Conservation (phyloP, 164 flowering plant genomes). For the Cinnamomum chago region DNA sequence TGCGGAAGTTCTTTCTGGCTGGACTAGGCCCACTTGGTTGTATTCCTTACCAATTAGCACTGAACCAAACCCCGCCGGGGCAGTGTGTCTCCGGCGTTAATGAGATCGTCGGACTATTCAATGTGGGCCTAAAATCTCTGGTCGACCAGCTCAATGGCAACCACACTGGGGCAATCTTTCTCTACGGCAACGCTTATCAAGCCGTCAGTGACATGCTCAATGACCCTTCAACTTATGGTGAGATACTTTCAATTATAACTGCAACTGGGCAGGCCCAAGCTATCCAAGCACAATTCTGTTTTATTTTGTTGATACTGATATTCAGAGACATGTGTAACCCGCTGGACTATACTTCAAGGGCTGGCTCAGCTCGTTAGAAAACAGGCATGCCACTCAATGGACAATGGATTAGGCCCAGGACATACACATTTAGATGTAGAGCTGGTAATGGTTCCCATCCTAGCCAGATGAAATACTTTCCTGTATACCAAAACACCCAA, state of each 20-base stretch:
- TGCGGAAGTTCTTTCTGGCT: slow-evolving; percentile 63
- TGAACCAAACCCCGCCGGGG: slow-evolving; percentile 40
- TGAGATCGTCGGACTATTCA: slow-evolving; percentile 56
- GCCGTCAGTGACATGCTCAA: slow-evolving; percentile 65
- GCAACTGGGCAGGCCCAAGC: no score
- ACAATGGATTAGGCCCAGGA: no score
- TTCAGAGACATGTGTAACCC: no score
- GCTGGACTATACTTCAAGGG: no score
- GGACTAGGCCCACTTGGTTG: slow-evolving; percentile 85
- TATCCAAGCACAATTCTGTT: no score
- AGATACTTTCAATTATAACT: not conserved
- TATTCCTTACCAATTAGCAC: slow-evolving; percentile 62
- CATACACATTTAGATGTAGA: no score
- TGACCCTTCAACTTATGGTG: slow-evolving; percentile 56
- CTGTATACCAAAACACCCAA: no score
- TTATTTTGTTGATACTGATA: no score
- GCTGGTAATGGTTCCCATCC: no score
- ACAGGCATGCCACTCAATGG: no score
- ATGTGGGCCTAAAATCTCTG: slow-evolving; percentile 48
- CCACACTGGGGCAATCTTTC: slow-evolving; percentile 54
- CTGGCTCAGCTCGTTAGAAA: no score
- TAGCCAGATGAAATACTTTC: no score
- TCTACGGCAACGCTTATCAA: slow-evolving; percentile 51
- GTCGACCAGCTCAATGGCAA: slow-evolving; percentile 45
- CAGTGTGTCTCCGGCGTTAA: slow-evolving; percentile 31